Conservation (phyloP, 768 basidiomycete genomes). For the Tulasnella sp. region DNA sequence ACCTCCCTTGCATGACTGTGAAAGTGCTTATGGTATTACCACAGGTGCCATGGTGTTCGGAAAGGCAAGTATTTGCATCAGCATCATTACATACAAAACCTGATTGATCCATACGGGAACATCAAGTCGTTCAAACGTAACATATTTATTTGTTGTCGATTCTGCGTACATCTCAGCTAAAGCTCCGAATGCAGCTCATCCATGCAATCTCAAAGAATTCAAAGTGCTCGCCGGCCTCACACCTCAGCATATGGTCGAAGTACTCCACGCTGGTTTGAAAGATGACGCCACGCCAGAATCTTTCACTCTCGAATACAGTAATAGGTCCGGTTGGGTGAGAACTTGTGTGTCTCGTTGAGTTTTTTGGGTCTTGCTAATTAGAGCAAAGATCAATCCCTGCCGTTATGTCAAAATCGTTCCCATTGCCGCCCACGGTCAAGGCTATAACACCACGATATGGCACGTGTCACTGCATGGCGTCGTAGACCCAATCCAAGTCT, state of each 20-base stretch:
- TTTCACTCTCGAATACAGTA: conserved; percentile 44
- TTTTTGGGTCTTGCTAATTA: neutral
- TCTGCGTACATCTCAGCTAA: no score
- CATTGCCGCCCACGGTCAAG: conserved; percentile 53
- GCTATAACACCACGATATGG: conserved; percentile 74
- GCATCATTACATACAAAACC: no score
- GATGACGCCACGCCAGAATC: conserved; percentile 54
- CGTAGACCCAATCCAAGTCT: conserved; percentile 35
- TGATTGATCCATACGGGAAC: no score
- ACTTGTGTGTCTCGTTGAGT: neutral
- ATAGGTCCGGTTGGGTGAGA: conserved; percentile 32
- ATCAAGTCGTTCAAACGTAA: no score
- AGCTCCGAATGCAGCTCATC: neutral
- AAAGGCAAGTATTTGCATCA: neutral
- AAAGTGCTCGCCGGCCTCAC: conserved; percentile 50
- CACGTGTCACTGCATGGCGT: conserved; percentile 52
- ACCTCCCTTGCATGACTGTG: neutral
- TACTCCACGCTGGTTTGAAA: conserved; percentile 48
- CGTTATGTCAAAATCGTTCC: conserved; percentile 65
- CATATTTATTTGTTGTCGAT: no score
- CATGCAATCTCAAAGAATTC: conserved; percentile 29
- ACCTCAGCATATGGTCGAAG: conserved; percentile 54
- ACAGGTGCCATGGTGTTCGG: conserved; percentile 1
- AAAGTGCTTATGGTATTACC: neutral
- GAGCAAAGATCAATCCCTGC: conserved; percentile 35